Percentiles rank a stretch among this genome's conserved stretches.
Evolutionary conservation across 2,329 filamentous ascomycete species (phyloP).

Genomic region (Sporothrix globosa): DNA sequence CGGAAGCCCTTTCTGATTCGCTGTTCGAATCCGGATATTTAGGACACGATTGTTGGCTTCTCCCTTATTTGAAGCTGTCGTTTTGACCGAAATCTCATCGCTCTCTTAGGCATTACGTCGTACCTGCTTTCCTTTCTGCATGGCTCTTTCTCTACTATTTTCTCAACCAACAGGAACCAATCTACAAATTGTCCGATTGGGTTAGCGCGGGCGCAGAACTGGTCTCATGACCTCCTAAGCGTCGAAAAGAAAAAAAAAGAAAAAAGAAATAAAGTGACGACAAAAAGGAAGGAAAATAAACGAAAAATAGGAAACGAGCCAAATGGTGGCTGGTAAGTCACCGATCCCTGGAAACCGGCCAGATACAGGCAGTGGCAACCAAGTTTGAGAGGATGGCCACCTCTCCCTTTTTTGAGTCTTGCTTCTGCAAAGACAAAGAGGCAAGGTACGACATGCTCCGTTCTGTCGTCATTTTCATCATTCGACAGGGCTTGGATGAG

Average conservation of each 20-base stretch:
- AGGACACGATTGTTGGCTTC: neutral
- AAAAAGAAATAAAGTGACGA: neutral
- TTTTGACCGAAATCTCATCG: neutral
- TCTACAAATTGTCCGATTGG: constrained; percentile 32
- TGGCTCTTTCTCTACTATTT: constrained; percentile 20
- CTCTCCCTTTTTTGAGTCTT: neutral
- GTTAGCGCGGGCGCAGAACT: constrained; percentile 30
- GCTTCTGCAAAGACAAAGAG: neutral
- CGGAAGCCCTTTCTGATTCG: neutral
- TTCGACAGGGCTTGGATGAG: neutral
- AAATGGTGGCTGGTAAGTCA: neutral
- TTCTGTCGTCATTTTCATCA: neutral
- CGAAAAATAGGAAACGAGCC: neutral
- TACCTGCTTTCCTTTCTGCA: constrained; percentile 3
- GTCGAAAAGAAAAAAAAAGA: constrained; percentile 25
- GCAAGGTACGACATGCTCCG: neutral
- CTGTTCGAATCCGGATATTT: neutral
- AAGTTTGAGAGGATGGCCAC: no score
- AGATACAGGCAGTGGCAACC: neutral
- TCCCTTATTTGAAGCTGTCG: neutral
- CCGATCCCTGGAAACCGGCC: neutral
- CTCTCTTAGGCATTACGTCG: neutral
- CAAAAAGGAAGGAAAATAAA: constrained; percentile 21
- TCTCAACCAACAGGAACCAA: constrained; percentile 28
- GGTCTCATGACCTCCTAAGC: constrained; percentile 27